These are phyloP conservation scores for Spergularia azorica DNA, from an alignment of 179 eudicot genomes.

Conservation along the genomic window DNA sequence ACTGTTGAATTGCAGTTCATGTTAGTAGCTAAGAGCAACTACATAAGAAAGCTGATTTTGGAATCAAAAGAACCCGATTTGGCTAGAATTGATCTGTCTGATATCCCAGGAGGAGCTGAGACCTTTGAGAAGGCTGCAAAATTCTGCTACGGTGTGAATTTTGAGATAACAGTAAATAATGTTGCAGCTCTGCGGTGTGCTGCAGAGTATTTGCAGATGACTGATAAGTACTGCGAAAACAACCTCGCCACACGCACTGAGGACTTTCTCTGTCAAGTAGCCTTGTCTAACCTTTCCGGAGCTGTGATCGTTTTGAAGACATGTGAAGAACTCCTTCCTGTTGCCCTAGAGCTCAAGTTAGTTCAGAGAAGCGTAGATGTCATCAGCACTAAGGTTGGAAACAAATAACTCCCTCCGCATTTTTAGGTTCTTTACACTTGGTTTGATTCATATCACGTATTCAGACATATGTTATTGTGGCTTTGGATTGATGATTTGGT, in stretches of 20 bases:
- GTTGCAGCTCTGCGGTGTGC: conserved; percentile 91
- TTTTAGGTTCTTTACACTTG: no score
- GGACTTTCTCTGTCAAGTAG: conserved; percentile 78
- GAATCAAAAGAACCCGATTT: conserved; percentile 72
- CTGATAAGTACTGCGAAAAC: conserved; percentile 64
- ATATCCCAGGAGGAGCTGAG: conserved; percentile 89
- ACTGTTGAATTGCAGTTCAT: conserved; percentile 59
- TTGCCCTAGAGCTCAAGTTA: conserved; percentile 56
- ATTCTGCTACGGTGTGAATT: conserved; percentile 91
- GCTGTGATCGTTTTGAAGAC: conserved; percentile 75
- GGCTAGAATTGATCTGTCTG: conserved; percentile 55
- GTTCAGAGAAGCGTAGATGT: conserved; percentile 73
- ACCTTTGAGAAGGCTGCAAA: conserved; percentile 87
- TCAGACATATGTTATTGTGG: no score
- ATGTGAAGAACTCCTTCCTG: conserved; percentile 71
- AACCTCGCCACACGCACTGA: conserved; percentile 86
- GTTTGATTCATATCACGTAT: no score
- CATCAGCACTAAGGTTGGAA: conserved; percentile 58
- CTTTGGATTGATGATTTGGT: no score
- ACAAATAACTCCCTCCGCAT: no score
- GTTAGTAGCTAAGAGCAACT: conserved; percentile 93
- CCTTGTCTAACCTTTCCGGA: conserved; percentile 67
- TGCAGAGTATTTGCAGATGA: conserved; percentile 87
- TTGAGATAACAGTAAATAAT: conserved; percentile 88
- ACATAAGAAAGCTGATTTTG: conserved; percentile 63